A percentile compares a stretch with the other conserved stretches of the same genome.
These are phyloP conservation scores for Lactuca sativa DNA, from an alignment of 129 eudicot genomes.

Conservation along the genomic window DNA sequence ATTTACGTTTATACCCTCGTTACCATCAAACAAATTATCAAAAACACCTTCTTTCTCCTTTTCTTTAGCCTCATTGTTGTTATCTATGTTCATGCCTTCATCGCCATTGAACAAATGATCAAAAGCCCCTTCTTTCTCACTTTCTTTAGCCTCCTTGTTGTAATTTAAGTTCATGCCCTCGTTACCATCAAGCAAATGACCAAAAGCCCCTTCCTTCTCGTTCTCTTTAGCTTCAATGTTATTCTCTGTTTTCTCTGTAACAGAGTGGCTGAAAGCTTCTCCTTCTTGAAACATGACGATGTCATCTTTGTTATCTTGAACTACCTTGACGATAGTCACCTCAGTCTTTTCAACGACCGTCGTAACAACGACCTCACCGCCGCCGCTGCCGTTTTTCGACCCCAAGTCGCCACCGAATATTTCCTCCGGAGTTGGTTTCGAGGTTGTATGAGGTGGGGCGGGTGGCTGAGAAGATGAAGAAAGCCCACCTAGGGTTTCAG, in stretches of 20 bases:
- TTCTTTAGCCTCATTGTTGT: constrained; percentile 1
- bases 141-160: neutral
- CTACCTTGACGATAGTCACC: constrained; percentile 8
- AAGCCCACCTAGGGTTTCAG: constrained; percentile 29
- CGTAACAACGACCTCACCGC: neutral
- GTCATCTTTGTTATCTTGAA: constrained; percentile 12
- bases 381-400: constrained; percentile 5
- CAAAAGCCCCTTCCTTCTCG: constrained; percentile 11
- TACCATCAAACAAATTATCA: neutral
- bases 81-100: neutral
- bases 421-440: constrained; percentile 17
- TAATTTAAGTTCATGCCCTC: constrained; percentile 7
- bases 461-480: constrained; percentile 1
- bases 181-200: constrained; percentile 21
- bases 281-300: constrained; percentile 1
- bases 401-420: neutral
- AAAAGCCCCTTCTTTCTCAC: constrained; percentile 9
- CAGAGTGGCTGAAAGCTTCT: neutral
- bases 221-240: neutral
- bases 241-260: neutral
- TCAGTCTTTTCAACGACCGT: constrained; percentile 10
- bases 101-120: constrained; percentile 1
- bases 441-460: constrained; percentile 2
- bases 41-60: neutral
- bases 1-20: neutral